Percentiles rank a stretch among this genome's conserved stretches.
phyloP scores from a whole-genome alignment of 768 basidiomycete species.

The Lentinula lateritia region DNA sequence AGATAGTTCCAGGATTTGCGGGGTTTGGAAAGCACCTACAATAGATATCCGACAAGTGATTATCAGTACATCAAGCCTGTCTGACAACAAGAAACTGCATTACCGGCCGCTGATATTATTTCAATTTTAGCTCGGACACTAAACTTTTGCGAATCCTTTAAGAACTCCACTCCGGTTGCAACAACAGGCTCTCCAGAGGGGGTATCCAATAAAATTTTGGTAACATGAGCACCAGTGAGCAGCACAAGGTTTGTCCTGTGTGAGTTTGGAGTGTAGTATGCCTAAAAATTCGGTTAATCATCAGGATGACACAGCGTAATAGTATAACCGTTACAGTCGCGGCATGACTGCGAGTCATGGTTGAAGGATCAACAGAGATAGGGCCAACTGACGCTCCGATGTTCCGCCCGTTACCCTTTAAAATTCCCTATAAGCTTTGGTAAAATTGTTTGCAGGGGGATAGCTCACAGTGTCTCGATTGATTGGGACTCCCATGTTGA shows the following conservation, averaged over 20 bases:
- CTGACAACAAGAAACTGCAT: not conserved
- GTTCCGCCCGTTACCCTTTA: not conserved
- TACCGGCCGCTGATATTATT: not conserved
- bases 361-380: not conserved
- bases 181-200: not conserved
- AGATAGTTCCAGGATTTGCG: conserved; percentile 24
- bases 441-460: not conserved
- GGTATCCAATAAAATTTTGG: not conserved
- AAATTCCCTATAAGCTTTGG: not conserved
- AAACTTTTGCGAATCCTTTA: not conserved
- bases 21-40: conserved; percentile 21
- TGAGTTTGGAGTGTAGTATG: not conserved
- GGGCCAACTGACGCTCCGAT: not conserved
- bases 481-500: not conserved
- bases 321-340: not conserved
- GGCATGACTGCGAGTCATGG: not conserved
- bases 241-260: not conserved
- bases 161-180: not conserved
- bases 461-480: not conserved
- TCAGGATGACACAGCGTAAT: not conserved
- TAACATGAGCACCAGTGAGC: not conserved
- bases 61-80: not conserved
- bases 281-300: not conserved
- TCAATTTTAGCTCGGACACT: not conserved
- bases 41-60: not conserved